Evolutionary conservation across 495 filamentous ascomycete species (phyloP), one percentile per base, ranked within the genome.

Genomic region (Cudoniella acicularis): DNA sequence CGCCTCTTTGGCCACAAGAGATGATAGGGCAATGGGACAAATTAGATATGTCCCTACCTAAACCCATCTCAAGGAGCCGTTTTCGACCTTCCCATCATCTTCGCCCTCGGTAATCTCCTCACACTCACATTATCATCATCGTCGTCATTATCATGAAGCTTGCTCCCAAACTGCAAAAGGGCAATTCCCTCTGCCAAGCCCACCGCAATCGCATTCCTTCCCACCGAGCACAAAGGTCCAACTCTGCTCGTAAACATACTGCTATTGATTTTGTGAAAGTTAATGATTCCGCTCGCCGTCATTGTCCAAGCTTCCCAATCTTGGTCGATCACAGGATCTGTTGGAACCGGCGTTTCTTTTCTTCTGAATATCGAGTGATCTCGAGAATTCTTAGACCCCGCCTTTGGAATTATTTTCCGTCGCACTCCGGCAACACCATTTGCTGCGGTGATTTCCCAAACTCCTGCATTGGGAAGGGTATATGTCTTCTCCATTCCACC

Each of bases 281-380:
- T 48, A n/a, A 17, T 48, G 6, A 23, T 18, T 17, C 45, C 45
- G 4, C 17, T 48, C n/a, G 45, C 45, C 6, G 45, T 48, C 45
- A 48, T 48, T 23, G 45, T 48, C 45, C 45, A 48, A 10, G 45
- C 45, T n/a, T 48, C 45, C 45, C 45, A 48, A 18, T 48, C 45
- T 48, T 48, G 6, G 21, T 48, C 45, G 10, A 18, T 48, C 4
- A 6, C 21, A 6, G 6, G 45, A n/a, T 23, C 21, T 4, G 6
- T 48, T 17, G 45, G 6, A 4, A 23, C 45, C 4, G 4, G 4
- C 17, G n/a, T 6, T 23, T 4, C 6, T 6, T 17, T 48, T n/a
- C n/a, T 48, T 17, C 45, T 4, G 4, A n/a, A 17, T 23, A 48
- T 6, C 4, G 45, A 48, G 45, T n/a, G n/a, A n/a, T 23, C 45